Conservation (phyloP, 2,329 filamentous ascomycete genomes). For the Hymenoscyphus infarciens region DNA sequence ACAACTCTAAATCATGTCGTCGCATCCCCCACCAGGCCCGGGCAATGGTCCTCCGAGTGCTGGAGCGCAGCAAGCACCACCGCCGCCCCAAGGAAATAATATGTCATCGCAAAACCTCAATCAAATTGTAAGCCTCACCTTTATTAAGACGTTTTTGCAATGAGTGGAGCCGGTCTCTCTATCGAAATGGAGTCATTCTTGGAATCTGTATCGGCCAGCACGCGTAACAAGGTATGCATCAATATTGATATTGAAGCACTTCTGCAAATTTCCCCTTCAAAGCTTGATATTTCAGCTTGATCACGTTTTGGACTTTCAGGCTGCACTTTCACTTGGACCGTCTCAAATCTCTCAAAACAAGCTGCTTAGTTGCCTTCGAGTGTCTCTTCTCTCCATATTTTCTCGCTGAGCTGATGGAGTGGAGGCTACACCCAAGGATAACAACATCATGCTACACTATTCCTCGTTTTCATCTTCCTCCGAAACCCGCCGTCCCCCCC, state of each 20-base stretch:
- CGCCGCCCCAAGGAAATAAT: constrained; percentile 43
- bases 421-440: not conserved
- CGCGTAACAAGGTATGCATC: not conserved
- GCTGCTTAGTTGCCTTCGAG: not conserved
- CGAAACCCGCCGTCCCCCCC: not conserved
- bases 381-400: not conserved
- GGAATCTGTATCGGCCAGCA: not conserved
- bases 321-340: not conserved
- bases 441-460: not conserved
- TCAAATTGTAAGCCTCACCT: constrained; percentile 71
- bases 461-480: not conserved
- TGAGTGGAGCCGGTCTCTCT: not conserved
- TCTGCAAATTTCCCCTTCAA: not conserved
- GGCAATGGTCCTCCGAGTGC: constrained; percentile 44
- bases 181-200: not conserved
- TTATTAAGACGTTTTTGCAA: not conserved
- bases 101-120: constrained; percentile 89
- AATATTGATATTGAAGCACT: not conserved
- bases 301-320: not conserved
- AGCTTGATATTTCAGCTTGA: not conserved
- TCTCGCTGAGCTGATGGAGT: not conserved
- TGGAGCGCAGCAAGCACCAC: constrained; percentile 46
- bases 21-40: constrained; percentile 43
- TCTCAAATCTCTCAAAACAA: not conserved
- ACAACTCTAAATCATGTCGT: constrained; percentile 30